Base-by-base conservation (phyloP, 257 asterid genomes). In the Datura wrightii region DNA sequence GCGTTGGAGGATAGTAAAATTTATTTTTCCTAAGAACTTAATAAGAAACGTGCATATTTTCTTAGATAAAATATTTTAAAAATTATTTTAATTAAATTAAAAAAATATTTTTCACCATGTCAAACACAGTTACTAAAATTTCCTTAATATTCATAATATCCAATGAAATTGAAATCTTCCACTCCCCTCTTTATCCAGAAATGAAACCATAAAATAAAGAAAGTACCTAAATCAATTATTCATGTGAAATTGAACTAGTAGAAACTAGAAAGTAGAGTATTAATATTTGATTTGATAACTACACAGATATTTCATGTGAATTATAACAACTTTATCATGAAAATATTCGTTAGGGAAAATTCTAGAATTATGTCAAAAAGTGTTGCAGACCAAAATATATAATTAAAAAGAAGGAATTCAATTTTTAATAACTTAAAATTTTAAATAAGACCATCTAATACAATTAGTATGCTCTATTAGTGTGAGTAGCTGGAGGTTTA, bases 201-300 rank as follows among this genome's bases (percentile, higher is more conserved):
- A 46, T 52, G 16, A 52, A 52, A 53, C 58, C 58, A 53, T 11
- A 53, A 13, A 53, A 53, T 53, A 13, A 53, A 53, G 0, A 1
- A 8, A 24, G 24, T 6, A 8, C 71, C 1, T 5, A 34, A 36
- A 65, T 65, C 46, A 14, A 66, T 66, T 8, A 37, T 14, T 15
- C 76, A 37, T 67, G 24, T 67, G 76, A 67, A 67, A 37, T 67
- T 6, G 76, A 15, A 37, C 50, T 67, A 37, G 50, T 14, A 37
- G 48, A 36, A 37, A 67, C 76, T 37, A 37, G 31, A 67, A 36
- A 66, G 50, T 37, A n/a, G 9, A 37, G 16, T 14, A 11, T 0
- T 6, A 13, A 36, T 67, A 37, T 3, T 37, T 67, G 76, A 67
- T 37, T 67, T 67, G 76, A 67, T 67, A 67, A 67, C 76, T 67